A percentile compares a stretch with the other conserved stretches of the same genome.
Conservation (phyloP, 805 yeast species). For the Suhomyces pyralidae region DNA sequence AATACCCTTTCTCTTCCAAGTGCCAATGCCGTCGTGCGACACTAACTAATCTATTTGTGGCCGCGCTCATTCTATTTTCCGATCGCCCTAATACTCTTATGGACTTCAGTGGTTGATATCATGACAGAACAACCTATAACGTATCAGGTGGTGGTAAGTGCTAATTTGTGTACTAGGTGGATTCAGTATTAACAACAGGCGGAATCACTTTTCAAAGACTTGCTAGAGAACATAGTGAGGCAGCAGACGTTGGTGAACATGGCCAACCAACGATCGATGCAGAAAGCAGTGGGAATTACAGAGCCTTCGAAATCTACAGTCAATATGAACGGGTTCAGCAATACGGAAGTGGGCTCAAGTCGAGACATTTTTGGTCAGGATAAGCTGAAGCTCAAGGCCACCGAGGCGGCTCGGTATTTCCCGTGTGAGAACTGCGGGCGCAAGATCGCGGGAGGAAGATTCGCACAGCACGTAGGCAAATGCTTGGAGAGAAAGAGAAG, state of each 20-base stretch:
- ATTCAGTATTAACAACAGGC: constrained; percentile 29
- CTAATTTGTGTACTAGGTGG: no score
- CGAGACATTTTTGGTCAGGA: constrained; percentile 53
- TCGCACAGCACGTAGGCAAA: constrained; percentile 90
- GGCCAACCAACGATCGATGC: constrained; percentile 20
- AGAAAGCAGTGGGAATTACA: constrained; percentile 15
- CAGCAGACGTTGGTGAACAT: constrained; percentile 26
- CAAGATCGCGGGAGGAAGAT: constrained; percentile 84
- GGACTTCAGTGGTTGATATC: background rate
- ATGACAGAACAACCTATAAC: constrained; percentile 19
- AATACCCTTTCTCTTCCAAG: no score
- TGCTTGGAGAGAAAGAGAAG: constrained; percentile 71
- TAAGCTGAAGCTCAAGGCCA: constrained; percentile 37
- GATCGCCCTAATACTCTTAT: no score
- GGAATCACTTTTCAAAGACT: constrained; percentile 34
- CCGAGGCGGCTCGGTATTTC: constrained; percentile 59
- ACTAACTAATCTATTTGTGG: background rate
- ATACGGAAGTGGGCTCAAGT: constrained; percentile 14
- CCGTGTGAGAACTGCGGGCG: constrained; percentile 79
- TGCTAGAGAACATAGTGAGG: constrained; percentile 30
- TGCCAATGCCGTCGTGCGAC: background rate
- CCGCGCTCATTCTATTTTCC: background rate
- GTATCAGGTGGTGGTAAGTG: constrained; percentile 20
- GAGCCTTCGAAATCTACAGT: constrained; percentile 7
- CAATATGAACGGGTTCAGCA: constrained; percentile 2